Evolutionary conservation across 345 rosid genomes (phyloP).

Genomic region (Cardamine occulta): DNA sequence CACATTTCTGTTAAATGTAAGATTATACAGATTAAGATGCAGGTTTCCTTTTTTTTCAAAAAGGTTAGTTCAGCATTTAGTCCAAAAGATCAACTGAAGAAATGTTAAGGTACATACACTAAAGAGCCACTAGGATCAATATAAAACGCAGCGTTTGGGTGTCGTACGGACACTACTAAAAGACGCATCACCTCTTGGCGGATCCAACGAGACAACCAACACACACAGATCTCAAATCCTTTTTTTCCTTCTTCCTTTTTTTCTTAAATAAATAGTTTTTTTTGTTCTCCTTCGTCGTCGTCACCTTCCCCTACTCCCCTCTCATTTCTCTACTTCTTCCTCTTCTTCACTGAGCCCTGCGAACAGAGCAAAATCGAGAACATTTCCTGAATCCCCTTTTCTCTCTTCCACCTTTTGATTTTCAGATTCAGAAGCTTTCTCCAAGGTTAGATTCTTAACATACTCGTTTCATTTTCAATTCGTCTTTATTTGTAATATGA

Average conservation of each 20-base stretch:
- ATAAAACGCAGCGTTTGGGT: not conserved
- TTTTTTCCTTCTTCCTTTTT: not conserved
- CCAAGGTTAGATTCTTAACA: constrained; percentile 27
- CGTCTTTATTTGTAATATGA: not conserved
- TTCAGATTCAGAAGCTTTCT: constrained; percentile 4
- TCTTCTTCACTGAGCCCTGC: not conserved
- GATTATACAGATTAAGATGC: too few species aligned
- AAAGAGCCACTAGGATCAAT: not conserved
- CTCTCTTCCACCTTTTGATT: not conserved
- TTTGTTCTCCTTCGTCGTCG: not conserved
- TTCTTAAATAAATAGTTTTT: not conserved
- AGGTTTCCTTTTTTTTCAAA: too few species aligned
- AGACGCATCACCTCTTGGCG: constrained; percentile 35
- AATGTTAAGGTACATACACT: not conserved
- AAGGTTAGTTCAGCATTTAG: too few species aligned
- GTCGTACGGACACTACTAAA: constrained; percentile 16
- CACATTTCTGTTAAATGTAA: too few species aligned
- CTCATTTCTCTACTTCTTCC: not conserved
- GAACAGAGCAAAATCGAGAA: not conserved
- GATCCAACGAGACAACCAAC: constrained; percentile 38
- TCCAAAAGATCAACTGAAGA: not conserved
- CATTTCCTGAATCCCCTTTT: not conserved
- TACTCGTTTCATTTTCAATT: constrained; percentile 4
- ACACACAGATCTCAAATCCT: not conserved
- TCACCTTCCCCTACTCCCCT: constrained; percentile 36